These are phyloP conservation scores for Gelatoporia subvermispora DNA, from an alignment of 768 basidiomycete species.

Conservation along the genomic window DNA sequence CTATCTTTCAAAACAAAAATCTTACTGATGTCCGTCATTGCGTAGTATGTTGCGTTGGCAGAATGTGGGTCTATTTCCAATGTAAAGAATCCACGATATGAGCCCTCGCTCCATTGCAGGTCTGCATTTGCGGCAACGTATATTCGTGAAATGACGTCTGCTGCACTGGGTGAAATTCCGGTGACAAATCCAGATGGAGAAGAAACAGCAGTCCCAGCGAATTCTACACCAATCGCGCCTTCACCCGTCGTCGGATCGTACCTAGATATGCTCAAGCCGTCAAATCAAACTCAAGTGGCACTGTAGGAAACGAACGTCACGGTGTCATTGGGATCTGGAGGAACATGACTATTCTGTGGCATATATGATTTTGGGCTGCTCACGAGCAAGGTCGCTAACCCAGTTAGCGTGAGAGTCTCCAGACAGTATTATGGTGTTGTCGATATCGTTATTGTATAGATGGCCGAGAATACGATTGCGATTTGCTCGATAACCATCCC, in stretches of 20 bases:
- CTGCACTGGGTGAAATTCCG: conserved; percentile 32
- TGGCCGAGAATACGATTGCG: conserved; percentile 46
- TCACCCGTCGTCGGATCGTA: conserved; percentile 45
- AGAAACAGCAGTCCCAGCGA: conserved; percentile 57
- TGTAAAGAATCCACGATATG: conserved; percentile 56
- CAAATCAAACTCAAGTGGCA: neutral
- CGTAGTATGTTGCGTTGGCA: conserved; percentile 49
- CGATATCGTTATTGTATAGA: conserved; percentile 44
- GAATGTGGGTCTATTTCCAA: conserved; percentile 41
- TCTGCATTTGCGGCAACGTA: conserved; percentile 41
- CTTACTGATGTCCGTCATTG: conserved; percentile 45
- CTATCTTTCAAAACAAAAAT: conserved; percentile 18
- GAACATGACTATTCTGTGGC: neutral
- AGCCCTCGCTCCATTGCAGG: conserved; percentile 58
- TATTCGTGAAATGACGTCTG: conserved; percentile 32
- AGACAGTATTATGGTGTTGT: conserved; percentile 51
- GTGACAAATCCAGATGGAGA: conserved; percentile 44
- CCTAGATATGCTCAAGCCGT: conserved; percentile 25
- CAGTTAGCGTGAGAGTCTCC: conserved; percentile 61
- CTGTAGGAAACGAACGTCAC: conserved; percentile 27
- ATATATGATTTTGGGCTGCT: conserved; percentile 17
- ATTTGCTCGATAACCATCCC: conserved; percentile 59
- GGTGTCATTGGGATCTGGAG: conserved; percentile 45
- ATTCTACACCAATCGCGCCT: conserved; percentile 55
- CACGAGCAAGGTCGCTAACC: conserved; percentile 54